Conservation (phyloP, 2,329 filamentous ascomycete genomes). For the Diaporthe citrichinensis region DNA sequence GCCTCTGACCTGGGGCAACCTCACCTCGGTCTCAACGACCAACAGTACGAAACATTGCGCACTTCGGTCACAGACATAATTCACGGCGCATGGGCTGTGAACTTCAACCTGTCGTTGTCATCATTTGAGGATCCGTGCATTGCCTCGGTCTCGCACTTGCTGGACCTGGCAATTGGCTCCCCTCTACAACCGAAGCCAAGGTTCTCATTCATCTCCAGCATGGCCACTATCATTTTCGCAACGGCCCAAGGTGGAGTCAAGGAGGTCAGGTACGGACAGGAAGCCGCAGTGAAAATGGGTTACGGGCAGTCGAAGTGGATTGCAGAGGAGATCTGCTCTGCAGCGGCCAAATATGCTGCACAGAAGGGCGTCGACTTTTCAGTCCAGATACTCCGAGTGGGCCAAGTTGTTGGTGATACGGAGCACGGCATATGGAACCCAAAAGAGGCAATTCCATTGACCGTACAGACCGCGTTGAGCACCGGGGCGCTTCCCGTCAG, state of each 20-base stretch:
- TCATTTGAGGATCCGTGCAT: constrained; percentile 20
- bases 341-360: background rate
- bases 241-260: background rate
- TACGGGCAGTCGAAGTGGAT: constrained; percentile 36
- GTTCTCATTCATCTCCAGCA: constrained; percentile 30
- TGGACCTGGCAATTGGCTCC: background rate
- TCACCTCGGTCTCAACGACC: constrained; percentile 3
- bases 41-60: constrained; percentile 21
- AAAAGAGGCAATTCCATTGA: constrained; percentile 64
- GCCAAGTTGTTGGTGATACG: constrained; percentile 65
- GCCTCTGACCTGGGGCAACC: background rate
- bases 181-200: background rate
- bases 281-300: background rate
- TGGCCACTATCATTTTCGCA: background rate
- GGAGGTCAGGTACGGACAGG: constrained; percentile 12
- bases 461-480: constrained; percentile 60
- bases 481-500: constrained; percentile 59
- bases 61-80: constrained; percentile 22
- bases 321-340: constrained; percentile 28
- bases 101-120: constrained; percentile 30
- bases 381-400: constrained; percentile 54
- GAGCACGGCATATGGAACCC: constrained; percentile 62
- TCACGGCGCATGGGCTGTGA: constrained; percentile 33
- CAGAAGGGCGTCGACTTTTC: constrained; percentile 48
- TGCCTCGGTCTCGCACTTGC: constrained; percentile 19